Evolutionary conservation across 1,139 yeast species (phyloP), one percentile per base, ranked within the genome.

Genomic region (Candida glucosophila): DNA sequence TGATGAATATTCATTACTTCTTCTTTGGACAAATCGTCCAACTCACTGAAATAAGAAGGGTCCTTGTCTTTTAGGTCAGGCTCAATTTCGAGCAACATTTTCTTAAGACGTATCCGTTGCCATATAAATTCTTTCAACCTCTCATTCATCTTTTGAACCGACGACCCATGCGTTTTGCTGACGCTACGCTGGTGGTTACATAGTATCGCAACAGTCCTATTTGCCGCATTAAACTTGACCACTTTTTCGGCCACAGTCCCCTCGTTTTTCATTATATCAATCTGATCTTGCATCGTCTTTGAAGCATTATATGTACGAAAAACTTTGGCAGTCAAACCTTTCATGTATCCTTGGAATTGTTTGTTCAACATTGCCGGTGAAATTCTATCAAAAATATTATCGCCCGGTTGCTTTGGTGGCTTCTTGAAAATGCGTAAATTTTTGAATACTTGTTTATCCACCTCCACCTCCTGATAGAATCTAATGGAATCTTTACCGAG

Each of bases 261-360:
- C 46, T 74, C 80, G 46, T 83, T 79, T 12, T 77, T 68, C 36
- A 88, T 85, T 44, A 77, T 57, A 47, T 83, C 95, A 33, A 88
- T 52, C 51, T 85, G 95, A 47, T 86, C 93, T 55, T 88, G 96
- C 96, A 88, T 86, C 2, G 96, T 86, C 48, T 83, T 82, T 2
- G 96, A 82, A 0, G 97, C 97, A 56, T 88, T 88, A 50, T 83
- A 90, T 1, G 97, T 88, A 75, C 97, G 93, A 67, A 90, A 90
- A 12, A 86, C 96, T 51, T 88, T 88, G 7, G 98, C 97, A 0
- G 96, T 85, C 40, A 90, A 65, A 0, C 97, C 97, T 23, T 82
- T 77, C 93, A 88, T 81, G 52, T 86, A 86, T 34, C 68, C 75
- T 47, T 85, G 95, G 44, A 90, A 72, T 48, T 85, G 88, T 49